Evolutionary conservation across 2,329 filamentous ascomycete species (phyloP).

Genomic region (Septoria petroselini): DNA sequence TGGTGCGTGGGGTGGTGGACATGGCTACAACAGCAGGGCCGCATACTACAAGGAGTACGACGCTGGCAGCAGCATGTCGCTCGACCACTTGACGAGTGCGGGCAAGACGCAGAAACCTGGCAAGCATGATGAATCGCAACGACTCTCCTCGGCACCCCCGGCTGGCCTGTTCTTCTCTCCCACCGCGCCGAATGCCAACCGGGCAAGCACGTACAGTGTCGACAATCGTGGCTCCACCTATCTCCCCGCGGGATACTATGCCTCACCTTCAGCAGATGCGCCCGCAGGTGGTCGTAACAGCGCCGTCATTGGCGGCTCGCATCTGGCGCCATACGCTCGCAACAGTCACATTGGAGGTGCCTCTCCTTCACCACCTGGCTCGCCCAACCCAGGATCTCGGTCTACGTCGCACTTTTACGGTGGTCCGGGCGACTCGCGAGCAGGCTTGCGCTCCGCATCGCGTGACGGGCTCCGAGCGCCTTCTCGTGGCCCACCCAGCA

Average conservation of each 20-base stretch:
- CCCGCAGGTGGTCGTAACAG: slow-evolving; percentile 43
- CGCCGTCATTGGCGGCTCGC: slow-evolving; percentile 44
- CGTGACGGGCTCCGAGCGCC: slow-evolving; percentile 6
- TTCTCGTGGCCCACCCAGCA: slow-evolving; percentile 15
- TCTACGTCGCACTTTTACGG: slow-evolving; percentile 22
- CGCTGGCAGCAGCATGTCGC: slow-evolving; percentile 54
- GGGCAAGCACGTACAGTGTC: slow-evolving; percentile 28
- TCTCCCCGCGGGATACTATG: slow-evolving; percentile 88
- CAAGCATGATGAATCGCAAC: slow-evolving; percentile 28
- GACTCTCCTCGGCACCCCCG: slow-evolving; percentile 53
- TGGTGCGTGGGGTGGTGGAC: slow-evolving; percentile 35
- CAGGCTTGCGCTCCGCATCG: slow-evolving; percentile 15
- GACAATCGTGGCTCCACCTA: slow-evolving; percentile 71
- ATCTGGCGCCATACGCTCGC: slow-evolving; percentile 33
- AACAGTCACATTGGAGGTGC: slow-evolving; percentile 25
- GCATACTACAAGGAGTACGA: slow-evolving; percentile 44
- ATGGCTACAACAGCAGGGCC: slow-evolving; percentile 20
- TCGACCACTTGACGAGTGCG: slow-evolving; percentile 50
- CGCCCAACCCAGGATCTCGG: slow-evolving; percentile 26
- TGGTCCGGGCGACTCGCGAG: slow-evolving; percentile 15
- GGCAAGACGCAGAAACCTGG: slow-evolving; percentile 40
- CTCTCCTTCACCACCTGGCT: slow-evolving; percentile 30
- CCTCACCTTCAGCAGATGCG: slow-evolving; percentile 56
- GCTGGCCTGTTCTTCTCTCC: slow-evolving; percentile 92
- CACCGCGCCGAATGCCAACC: slow-evolving; percentile 63